Evolutionary conservation across 768 basidiomycete genomes (phyloP), one percentile per base, ranked within the genome.

Genomic region (Naganishia vaughanmartiniae): DNA sequence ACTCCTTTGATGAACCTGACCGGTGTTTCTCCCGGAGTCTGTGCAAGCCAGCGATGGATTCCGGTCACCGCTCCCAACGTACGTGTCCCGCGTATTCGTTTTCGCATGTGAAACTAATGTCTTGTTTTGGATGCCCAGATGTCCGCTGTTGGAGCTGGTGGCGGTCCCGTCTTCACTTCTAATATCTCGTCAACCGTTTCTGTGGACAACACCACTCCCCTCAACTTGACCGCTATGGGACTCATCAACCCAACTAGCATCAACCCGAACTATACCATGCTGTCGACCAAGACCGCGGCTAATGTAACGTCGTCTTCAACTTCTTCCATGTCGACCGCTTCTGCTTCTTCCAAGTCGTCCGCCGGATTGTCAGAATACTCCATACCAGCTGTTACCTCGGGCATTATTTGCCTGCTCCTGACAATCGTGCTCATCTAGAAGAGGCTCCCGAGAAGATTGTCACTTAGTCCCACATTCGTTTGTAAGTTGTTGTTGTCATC

Each of bases 31-130:
- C 81, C 84, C 11, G 86, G 86, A 30, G 77, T 46, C 31, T 24
- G 46, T 53, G 54, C 85, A 75, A 74, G 80, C 30, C 55, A 72
- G 5, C 70, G 74, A 28, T 86, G 81, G 73, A 79, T 83, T 24
- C 85, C 86, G 12, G 85, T 83, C 79, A 68, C 81, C 7, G 84
- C 85, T 7, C 86, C 86, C 2, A 79, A 84, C 77, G 63, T 69
- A 45, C 11, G 60, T 65, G 28, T n/a, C 5, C 36, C 34, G 33
- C n/a, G n/a, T 31, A 26, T n/a, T 17, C 45, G 45, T 46, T 51
- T n/a, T 42, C 14, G 24, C 48, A 51, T 4, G 4, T n/a, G 48
- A 7, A 24, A 51, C n/a, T 57, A 10, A 33, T 31, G 56, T 1
- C 3, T 6, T 26, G 45, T 42, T 65, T 28, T 14, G 45, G 9